Conservation (phyloP, 208 protist genomes). For the Leishmania lainsoni region DNA sequence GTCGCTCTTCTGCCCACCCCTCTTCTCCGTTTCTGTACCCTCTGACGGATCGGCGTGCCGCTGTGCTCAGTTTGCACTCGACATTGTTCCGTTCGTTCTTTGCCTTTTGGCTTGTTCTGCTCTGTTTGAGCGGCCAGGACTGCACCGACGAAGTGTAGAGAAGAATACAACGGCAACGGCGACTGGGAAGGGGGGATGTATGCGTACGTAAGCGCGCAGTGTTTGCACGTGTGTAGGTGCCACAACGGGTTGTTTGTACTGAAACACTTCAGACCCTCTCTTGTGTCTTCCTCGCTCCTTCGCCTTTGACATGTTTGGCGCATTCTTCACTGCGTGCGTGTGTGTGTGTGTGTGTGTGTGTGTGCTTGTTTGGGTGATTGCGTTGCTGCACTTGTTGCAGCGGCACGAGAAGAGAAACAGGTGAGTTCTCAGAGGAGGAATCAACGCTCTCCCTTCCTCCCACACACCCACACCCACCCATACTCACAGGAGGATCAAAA, state of each 20-base stretch:
- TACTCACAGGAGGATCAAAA: background rate
- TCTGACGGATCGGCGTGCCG: background rate
- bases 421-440: background rate
- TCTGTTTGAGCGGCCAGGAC: background rate
- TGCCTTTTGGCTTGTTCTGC: background rate
- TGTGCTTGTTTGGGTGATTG: slow-evolving; percentile 13
- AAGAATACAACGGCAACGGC: background rate
- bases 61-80: background rate
- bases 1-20: background rate
- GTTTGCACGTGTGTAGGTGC: background rate
- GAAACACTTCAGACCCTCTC: background rate
- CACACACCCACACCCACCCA: background rate
- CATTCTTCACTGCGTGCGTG: background rate
- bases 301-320: background rate
- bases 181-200: background rate
- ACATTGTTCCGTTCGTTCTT: background rate
- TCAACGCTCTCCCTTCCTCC: background rate
- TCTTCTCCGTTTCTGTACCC: too few species aligned
- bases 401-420: background rate
- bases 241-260: background rate
- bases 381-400: background rate
- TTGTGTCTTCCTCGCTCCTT: background rate
- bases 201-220: background rate
- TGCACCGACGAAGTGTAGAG: background rate
- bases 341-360: slow-evolving; percentile 10